Base-by-base conservation (phyloP, 179 eudicot genomes). In the Heliamphora pulchella region DNA sequence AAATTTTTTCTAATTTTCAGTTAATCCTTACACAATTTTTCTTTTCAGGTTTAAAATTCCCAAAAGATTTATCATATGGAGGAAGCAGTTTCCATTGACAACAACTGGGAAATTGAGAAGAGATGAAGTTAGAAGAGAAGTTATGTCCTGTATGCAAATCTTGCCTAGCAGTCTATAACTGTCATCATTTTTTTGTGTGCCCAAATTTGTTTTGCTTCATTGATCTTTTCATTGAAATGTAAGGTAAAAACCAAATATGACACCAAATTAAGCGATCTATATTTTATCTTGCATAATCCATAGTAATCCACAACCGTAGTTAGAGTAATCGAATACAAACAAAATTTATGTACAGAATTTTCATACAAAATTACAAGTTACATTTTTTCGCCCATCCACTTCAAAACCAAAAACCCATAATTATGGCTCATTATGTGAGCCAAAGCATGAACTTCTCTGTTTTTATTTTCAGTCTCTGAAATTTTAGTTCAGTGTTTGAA, bases 11-110 rank as follows among this genome's bases (percentile, higher is more conserved):
- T 55, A 50, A 9, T 5, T 4, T 1, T 18, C n/a, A 22, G 58
- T 55, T 51, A 13, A 22, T 0, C 41, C 1, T 31, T 8, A 0
- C 11, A 7, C 15, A 15, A 10, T 65, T 54, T 63, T n/a, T 69
- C n/a, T 39, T 66, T 87, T 84, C 89, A 95, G 98, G 85, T 95
- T 93, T 83, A 93, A 95, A 80, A 87, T 92, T 64, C 98, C 98
- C 0, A 95, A 82, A 83, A 62, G 53, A 53, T 89, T 86, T 80
- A 61, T 93, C 8, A 39, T 83, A 74, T 93, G 94, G 98, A 87
- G 43, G 77, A 90, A 85, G 85, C 84, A 88, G 78, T 92, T 93
- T 74, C 96, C 94, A 1, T 58, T 87, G 50, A 95, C 98, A 46
- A 93, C 90, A 71, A 93, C 95, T 15, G 98, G 98, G 58, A 95